phyloP scores from a whole-genome alignment of 2,329 filamentous ascomycete species.

The Exophiala lecanii-corni region DNA sequence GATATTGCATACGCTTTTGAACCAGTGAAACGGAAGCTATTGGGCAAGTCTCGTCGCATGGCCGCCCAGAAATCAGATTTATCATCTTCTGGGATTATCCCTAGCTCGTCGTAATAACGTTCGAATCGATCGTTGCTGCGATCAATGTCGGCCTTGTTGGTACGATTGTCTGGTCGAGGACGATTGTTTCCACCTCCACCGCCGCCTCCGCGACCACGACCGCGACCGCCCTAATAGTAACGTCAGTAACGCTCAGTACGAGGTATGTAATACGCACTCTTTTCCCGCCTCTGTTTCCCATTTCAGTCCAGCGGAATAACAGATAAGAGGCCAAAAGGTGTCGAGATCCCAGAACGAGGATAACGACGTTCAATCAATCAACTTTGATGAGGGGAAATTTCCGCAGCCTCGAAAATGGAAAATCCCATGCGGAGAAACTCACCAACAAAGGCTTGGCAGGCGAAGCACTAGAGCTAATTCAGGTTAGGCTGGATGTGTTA shows the following conservation, averaged over 20 bases:
- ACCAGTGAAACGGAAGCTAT: slow-evolving; percentile 96
- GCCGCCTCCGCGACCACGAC: slow-evolving; percentile 40
- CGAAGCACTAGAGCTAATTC: too few relatives aligned
- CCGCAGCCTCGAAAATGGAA: too few relatives aligned
- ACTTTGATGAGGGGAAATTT: slow-evolving; percentile 14
- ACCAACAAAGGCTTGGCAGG: too few relatives aligned
- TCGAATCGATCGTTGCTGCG: slow-evolving; percentile 84
- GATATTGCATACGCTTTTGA: slow-evolving; percentile 68
- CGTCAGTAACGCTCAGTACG: slow-evolving; percentile 2
- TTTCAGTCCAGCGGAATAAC: slow-evolving; percentile 7
- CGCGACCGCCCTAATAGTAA: slow-evolving; percentile 30
- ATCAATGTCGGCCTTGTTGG: slow-evolving; percentile 57
- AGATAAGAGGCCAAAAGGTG: too few relatives aligned
- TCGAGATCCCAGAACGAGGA: too few relatives aligned
- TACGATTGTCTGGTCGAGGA: slow-evolving; percentile 34
- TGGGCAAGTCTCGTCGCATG: slow-evolving; percentile 79
- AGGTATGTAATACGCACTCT: slow-evolving; percentile 24
- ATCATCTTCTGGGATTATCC: slow-evolving; percentile 73
- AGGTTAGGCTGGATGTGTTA: too few relatives aligned
- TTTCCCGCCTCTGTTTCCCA: slow-evolving; percentile 32
- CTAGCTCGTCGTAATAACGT: slow-evolving; percentile 74
- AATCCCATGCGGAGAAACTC: too few relatives aligned
- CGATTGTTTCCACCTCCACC: slow-evolving; percentile 39
- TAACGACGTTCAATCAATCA: too few relatives aligned
- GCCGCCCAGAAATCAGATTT: slow-evolving; percentile 77